Base-by-base conservation (phyloP, 2,329 filamentous ascomycete species). In the Chaetomium sp. region DNA sequence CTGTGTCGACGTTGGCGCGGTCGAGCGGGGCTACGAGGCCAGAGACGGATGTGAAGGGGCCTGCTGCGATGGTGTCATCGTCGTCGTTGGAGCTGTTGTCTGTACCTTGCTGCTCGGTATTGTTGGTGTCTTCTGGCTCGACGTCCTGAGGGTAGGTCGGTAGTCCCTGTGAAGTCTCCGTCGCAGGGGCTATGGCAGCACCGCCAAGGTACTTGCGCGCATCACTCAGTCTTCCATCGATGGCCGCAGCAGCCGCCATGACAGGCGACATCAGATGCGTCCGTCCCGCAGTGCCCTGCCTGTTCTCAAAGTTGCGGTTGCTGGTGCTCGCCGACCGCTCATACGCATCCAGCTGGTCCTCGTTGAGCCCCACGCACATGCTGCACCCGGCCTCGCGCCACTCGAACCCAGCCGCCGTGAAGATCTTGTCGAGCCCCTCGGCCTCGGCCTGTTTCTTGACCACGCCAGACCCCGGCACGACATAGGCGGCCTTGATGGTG, bases 351-450 rank as follows among this genome's bases (percentile, higher is more conserved):
- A 97, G 81, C 61, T 97, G 96, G 71, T 99, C 94, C 0, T 94
- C 92, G 78, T 99, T 99, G 94, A 99, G 97, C 70, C 94, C 94
- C 54, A 99, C 81, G 70, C 94, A 97, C 94, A 99, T 99, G 60
- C 89, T 95, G 81, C 94, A 99, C 49, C 94, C 94, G 63, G 94
- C 94, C 76, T 99, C 94, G 70, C 94, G 85, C 92, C 92, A 97
- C 71, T 97, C 92, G 64, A 97, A 97, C 6, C 94, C 94, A 49
- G 94, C 91, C 59, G 95, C 89, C 7, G 76, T 68, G 73, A 99
- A 97, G 68, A 96, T 88, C 77, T 91, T 89, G 74, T 97, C 89
- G 4, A 99, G 84, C 52, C 92, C 92, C 73, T 97, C 94, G 2
- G 82, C 77, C 74, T 99, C 92, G 6, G 94, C 94, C 72, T 91